Conservation (phyloP, 495 filamentous ascomycete genomes). For the Tirmania nivea region DNA sequence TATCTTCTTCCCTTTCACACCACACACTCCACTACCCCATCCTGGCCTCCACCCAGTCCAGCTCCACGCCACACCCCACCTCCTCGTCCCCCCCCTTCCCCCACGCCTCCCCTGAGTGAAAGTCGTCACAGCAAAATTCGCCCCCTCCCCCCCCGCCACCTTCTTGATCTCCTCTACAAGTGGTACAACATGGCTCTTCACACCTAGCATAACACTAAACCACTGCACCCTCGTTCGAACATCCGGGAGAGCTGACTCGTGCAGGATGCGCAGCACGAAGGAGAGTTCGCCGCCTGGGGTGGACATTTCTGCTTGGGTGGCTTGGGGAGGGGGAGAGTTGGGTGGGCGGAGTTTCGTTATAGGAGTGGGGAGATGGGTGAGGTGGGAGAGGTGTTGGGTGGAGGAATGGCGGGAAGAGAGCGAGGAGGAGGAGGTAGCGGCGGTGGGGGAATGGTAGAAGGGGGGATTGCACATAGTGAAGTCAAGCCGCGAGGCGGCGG, state of each 20-base stretch:
- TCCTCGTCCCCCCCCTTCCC: slow-evolving; percentile 54
- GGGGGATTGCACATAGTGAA: slow-evolving; percentile 93
- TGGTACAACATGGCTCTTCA: too few relatives aligned
- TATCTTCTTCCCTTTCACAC: slow-evolving; percentile 26
- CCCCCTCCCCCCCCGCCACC: too few relatives aligned
- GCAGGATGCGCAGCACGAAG: slow-evolving; percentile 54
- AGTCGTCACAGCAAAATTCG: too few relatives aligned
- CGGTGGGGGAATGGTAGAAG: slow-evolving; percentile 43
- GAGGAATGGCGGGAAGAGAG: slow-evolving; percentile 41
- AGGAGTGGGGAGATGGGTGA: neutral
- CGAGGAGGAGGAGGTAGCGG: slow-evolving; percentile 49
- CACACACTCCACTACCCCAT: slow-evolving; percentile 33
- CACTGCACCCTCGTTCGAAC: too few relatives aligned
- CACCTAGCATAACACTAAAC: too few relatives aligned
- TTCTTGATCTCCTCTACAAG: too few relatives aligned
- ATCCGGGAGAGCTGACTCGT: slow-evolving; percentile 35
- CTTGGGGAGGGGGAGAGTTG: slow-evolving; percentile 47
- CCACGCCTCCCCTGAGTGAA: slow-evolving; percentile 22
- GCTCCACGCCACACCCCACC: slow-evolving; percentile 83
- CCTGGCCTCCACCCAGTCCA: slow-evolving; percentile 36
- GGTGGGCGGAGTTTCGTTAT: slow-evolving; percentile 19
- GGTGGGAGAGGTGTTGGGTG: slow-evolving; percentile 10
- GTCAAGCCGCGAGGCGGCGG: slow-evolving; percentile 30
- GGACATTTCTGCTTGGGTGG: slow-evolving; percentile 55
- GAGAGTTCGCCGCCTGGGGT: slow-evolving; percentile 61